Evolutionary conservation across 176 grass and related monocot genomes (phyloP).

Genomic region (Triticum timopheevii): DNA sequence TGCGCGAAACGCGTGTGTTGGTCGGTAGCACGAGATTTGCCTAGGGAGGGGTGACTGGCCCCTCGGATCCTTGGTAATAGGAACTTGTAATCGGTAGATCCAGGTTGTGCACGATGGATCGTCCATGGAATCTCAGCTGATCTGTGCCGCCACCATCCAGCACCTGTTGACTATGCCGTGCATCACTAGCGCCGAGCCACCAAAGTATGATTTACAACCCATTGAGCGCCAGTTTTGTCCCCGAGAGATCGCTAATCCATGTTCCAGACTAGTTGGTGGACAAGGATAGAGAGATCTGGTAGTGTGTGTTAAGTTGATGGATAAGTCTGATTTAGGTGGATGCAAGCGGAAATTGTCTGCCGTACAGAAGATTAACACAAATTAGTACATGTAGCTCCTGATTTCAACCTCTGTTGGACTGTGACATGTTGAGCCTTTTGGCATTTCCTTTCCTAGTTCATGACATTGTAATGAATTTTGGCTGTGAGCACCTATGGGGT

Average conservation of each 20-base stretch:
- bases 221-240: background rate
- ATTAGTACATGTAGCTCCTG: background rate
- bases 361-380: background rate
- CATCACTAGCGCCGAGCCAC: background rate
- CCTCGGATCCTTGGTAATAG: background rate
- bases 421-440: background rate
- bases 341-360: background rate
- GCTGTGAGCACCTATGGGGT: background rate
- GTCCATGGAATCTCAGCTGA: conserved; percentile 10
- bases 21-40: background rate
- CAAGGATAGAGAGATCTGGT: background rate
- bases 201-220: background rate
- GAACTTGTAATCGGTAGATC: conserved; percentile 24
- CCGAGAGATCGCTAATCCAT: background rate
- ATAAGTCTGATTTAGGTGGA: background rate
- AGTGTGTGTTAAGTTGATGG: background rate
- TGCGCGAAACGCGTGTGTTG: background rate
- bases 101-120: background rate
- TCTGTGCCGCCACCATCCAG: background rate
- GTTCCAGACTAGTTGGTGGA: background rate
- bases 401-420: background rate
- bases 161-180: background rate
- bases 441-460: background rate
- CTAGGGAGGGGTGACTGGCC: background rate
- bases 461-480: background rate